A percentile compares a stretch with the other conserved stretches of the same genome.
phyloP scores from a whole-genome alignment of 768 basidiomycete genomes.

The Lactarius vividus region DNA sequence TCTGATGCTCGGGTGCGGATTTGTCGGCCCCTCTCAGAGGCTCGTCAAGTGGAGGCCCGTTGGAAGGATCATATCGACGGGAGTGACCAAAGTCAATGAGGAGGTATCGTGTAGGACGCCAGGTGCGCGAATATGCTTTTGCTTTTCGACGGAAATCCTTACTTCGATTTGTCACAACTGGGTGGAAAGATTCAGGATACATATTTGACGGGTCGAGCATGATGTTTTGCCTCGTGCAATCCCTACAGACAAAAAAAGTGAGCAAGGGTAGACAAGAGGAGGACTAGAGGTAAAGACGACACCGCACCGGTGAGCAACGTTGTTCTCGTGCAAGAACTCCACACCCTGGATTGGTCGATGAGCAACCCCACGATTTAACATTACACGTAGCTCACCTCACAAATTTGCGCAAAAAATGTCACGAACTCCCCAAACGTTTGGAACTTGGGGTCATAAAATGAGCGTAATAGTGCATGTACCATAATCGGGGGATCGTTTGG shows the following conservation, averaged over 20 bases:
- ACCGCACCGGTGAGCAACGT: conserved; percentile 22
- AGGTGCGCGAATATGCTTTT: conserved; percentile 29
- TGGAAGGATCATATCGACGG: conserved; percentile 23
- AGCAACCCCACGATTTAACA: background rate
- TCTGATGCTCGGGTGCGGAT: conserved; percentile 31
- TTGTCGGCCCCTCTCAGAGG: conserved; percentile 31
- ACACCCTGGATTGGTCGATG: background rate
- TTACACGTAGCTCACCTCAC: conserved; percentile 33
- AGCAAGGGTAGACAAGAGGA: background rate
- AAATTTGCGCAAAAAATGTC: conserved; percentile 35
- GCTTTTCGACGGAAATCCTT: conserved; percentile 15
- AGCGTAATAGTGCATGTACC: conserved; percentile 36
- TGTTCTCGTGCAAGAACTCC: conserved; percentile 24
- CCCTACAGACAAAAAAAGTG: conserved; percentile 1
- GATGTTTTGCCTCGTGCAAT: conserved; percentile 16
- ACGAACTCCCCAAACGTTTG: conserved; percentile 38
- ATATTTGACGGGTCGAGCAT: conserved; percentile 23
- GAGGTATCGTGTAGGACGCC: conserved; percentile 30
- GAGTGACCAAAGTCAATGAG: conserved; percentile 36
- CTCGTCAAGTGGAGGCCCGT: conserved; percentile 20
- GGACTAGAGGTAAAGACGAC: background rate
- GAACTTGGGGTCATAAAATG: conserved; percentile 33
- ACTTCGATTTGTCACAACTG: background rate
- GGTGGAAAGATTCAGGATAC: conserved; percentile 24
- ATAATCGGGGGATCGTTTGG: conserved; percentile 30